Base-by-base conservation (phyloP, 2,329 filamentous ascomycete genomes). In the Falciphora oryzae region DNA sequence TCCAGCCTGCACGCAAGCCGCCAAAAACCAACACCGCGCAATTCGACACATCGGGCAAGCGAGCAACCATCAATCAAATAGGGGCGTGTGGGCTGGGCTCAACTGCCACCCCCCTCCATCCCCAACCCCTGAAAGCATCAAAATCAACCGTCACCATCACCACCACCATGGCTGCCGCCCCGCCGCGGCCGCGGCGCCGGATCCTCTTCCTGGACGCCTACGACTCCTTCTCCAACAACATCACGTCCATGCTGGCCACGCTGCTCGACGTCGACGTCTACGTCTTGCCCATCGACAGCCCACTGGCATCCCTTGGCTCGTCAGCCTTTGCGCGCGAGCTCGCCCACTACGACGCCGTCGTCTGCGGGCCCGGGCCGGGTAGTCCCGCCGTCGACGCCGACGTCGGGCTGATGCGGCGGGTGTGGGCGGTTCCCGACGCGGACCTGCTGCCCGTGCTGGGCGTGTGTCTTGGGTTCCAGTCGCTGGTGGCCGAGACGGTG, bases 181-280 rank as follows among this genome's bases (percentile, higher is more conserved):
- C 27, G 38, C 27, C 11, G 27, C 29, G 18, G 58, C 18, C 28
- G 27, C 64, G 65, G 25, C 67, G 63, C 14, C 64, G 80, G 66
- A 89, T 98, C 67, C 85, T 98, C 68, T 97, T 96, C 77, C 83
- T 99, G 69, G 95, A 98, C 75, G 93, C 94, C 67, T 96, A 96
- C 77, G 95, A 99, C 79, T 97, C 93, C 57, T 99, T 97, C 77
- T 92, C 93, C 64, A 93, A 96, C 78, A 98, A 97, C 78, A 95
- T 98, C 71, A 87, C 96, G 63, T 88, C 91, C 7, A 85, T 97
- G 44, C 82, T 98, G 60, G 85, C 89, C 70, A 86, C 89, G 4
- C 82, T 86, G 4, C 82, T 96, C 11, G 78, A 83, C 66, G 89
- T 85, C 27, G 80, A 88, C 22, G 89, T 96, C 44, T 84, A 85